These are phyloP conservation scores for Paraphoma sp. DNA, from an alignment of 2,329 filamentous ascomycete species.

Conservation along the genomic window DNA sequence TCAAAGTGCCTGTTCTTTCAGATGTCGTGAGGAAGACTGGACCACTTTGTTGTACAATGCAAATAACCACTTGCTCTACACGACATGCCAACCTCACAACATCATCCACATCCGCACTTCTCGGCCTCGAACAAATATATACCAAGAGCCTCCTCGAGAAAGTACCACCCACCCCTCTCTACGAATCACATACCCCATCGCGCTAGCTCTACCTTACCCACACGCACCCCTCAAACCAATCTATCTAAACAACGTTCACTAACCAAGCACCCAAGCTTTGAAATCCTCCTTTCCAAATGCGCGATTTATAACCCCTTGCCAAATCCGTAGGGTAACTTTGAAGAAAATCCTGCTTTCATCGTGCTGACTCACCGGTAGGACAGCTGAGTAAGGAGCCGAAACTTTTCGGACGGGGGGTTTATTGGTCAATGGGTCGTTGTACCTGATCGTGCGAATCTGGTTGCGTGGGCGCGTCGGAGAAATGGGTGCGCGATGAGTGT, in stretches of 20 bases:
- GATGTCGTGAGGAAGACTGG: too few species aligned
- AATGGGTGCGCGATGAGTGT: background rate
- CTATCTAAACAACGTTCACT: background rate
- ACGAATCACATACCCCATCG: background rate
- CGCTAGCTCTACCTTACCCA: background rate
- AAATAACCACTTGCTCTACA: too few species aligned
- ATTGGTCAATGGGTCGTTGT: background rate
- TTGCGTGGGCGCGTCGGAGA: background rate
- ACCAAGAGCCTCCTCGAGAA: too few species aligned
- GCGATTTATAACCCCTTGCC: background rate
- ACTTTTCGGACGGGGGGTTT: background rate
- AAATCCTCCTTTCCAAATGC: background rate
- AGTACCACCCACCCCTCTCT: too few species aligned
- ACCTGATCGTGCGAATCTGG: background rate
- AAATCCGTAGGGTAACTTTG: background rate
- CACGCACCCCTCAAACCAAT: too few species aligned
- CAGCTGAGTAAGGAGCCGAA: background rate
- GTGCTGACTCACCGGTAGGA: background rate
- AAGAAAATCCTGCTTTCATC: background rate
- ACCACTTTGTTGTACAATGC: too few species aligned
- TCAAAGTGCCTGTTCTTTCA: too few species aligned
- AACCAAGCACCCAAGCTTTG: background rate
- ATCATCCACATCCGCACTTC: too few species aligned
- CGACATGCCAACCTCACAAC: too few species aligned
- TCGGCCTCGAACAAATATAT: too few species aligned